Evolutionary conservation across 768 basidiomycete genomes (phyloP).

Genomic region (Termitomyces heimii): DNA sequence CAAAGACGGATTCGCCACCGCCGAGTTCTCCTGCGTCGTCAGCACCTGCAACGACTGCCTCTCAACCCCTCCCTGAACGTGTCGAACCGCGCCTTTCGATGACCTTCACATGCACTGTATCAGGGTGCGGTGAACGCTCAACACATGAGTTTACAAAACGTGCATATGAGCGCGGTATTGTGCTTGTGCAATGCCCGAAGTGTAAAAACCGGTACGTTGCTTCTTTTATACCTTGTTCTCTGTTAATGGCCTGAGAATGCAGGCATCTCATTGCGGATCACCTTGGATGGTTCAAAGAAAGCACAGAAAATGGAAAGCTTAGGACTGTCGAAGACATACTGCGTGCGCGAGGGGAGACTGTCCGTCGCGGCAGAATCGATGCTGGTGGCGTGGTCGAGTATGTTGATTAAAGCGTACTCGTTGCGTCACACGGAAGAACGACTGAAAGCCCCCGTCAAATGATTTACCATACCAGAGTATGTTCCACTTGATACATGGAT

Average conservation of each 20-base stretch:
- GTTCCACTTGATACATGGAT: slow-evolving; percentile 2
- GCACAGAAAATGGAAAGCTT: slow-evolving; percentile 63
- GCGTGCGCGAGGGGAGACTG: slow-evolving; percentile 70
- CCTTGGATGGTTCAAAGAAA: slow-evolving; percentile 88
- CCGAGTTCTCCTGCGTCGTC: not conserved
- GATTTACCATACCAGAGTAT: slow-evolving; percentile 4
- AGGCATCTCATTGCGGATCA: slow-evolving; percentile 89
- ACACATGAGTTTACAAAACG: slow-evolving; percentile 84
- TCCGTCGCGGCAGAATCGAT: slow-evolving; percentile 46
- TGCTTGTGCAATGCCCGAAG: slow-evolving; percentile 85
- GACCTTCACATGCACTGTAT: slow-evolving; percentile 83
- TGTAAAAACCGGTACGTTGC: slow-evolving; percentile 76
- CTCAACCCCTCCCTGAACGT: slow-evolving; percentile 29
- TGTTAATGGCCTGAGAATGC: not conserved
- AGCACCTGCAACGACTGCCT: slow-evolving; percentile 9
- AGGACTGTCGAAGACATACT: slow-evolving; percentile 83
- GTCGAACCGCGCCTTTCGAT: slow-evolving; percentile 64
- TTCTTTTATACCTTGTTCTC: not conserved
- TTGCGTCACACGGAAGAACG: not conserved
- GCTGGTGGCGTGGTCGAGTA: slow-evolving; percentile 54
- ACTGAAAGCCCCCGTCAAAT: not conserved
- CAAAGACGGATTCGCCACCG: not conserved
- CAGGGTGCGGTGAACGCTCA: slow-evolving; percentile 66
- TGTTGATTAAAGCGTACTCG: slow-evolving; percentile 7
- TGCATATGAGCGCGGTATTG: slow-evolving; percentile 84